Conservation (phyloP, 2,329 filamentous ascomycete genomes). For the Tolypocladium ovalisporum region DNA sequence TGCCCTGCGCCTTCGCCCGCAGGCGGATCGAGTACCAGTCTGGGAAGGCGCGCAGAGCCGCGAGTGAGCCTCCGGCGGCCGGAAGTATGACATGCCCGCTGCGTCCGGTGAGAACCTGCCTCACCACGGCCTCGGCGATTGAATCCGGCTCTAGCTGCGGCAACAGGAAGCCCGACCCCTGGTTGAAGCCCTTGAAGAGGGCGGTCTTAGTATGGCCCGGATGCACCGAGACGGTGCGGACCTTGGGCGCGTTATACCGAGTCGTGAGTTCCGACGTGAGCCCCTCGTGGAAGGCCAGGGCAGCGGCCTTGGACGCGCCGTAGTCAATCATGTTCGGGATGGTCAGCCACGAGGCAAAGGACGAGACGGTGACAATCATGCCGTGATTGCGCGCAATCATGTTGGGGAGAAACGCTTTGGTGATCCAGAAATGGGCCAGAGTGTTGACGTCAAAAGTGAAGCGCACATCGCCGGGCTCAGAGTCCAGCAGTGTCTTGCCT, state of each 20-base stretch:
- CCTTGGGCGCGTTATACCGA: conserved; percentile 49
- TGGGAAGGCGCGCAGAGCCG: conserved; percentile 42
- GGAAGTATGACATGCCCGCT: conserved; percentile 39
- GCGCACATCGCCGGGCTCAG: conserved; percentile 45
- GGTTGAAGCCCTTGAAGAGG: conserved; percentile 38
- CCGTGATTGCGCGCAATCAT: conserved; percentile 58
- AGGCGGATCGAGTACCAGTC: conserved; percentile 50
- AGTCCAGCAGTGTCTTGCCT: conserved; percentile 49
- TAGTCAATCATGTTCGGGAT: conserved; percentile 60
- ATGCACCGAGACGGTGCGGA: conserved; percentile 56
- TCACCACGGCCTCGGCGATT: conserved; percentile 35
- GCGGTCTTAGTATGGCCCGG: conserved; percentile 31
- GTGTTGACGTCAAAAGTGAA: conserved; percentile 64
- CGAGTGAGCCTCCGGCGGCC: conserved; percentile 23
- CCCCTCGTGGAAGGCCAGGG: conserved; percentile 58
- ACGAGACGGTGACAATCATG: conserved; percentile 61
- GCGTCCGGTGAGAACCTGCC: conserved; percentile 35
- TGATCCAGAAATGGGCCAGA: conserved; percentile 55
- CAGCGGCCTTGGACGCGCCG: conserved; percentile 53
- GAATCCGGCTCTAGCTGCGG: conserved; percentile 26
- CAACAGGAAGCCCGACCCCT: conserved; percentile 29
- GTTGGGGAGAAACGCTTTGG: conserved; percentile 54
- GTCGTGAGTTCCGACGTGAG: conserved; percentile 46
- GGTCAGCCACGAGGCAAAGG: conserved; percentile 48
- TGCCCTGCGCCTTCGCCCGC: conserved; percentile 28